A percentile compares a stretch with the other conserved stretches of the same genome.
Conservation (phyloP, 108 stramenopile genomes). For the Fragilariopsis cylindrus region DNA sequence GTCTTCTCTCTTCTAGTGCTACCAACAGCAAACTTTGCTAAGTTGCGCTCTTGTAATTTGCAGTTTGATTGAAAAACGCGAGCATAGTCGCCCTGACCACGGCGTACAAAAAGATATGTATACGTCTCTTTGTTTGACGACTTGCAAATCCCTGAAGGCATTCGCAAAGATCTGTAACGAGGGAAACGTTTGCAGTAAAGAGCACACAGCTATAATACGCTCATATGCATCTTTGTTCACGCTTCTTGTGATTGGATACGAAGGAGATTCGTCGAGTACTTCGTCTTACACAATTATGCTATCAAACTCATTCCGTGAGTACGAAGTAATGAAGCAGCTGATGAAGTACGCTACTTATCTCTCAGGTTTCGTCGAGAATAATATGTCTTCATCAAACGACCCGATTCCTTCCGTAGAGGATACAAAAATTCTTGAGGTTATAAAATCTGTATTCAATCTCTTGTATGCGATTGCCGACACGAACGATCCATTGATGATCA, state of each 20-base stretch:
- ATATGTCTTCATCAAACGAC: background rate
- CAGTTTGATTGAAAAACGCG: conserved; percentile 4
- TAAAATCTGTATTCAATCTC: conserved; percentile 26
- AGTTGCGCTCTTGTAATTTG: conserved; percentile 1
- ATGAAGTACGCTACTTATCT: conserved; percentile 18
- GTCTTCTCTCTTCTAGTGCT: conserved; percentile 1
- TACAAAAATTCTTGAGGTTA: conserved; percentile 1
- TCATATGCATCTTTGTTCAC: conserved; percentile 8
- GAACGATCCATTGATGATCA: conserved; percentile 15
- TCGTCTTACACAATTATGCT: conserved; percentile 11
- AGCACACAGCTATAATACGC: conserved; percentile 1
- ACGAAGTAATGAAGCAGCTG: conserved; percentile 21
- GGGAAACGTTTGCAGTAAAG: background rate
- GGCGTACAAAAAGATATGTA: conserved; percentile 13
- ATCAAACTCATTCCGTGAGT: conserved; percentile 20
- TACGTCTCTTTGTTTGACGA: conserved; percentile 2
- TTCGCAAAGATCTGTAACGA: conserved; percentile 8
- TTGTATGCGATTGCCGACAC: conserved; percentile 23
- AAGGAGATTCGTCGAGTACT: background rate
- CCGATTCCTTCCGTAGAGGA: background rate
- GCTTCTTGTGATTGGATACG: conserved; percentile 4
- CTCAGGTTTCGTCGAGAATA: conserved; percentile 5
- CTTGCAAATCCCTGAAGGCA: conserved; percentile 5
- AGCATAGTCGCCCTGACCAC: background rate
- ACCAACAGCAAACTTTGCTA: conserved; percentile 10